Base-by-base conservation (phyloP, 306 rosid species). In the Cucumis cinereus region DNA sequence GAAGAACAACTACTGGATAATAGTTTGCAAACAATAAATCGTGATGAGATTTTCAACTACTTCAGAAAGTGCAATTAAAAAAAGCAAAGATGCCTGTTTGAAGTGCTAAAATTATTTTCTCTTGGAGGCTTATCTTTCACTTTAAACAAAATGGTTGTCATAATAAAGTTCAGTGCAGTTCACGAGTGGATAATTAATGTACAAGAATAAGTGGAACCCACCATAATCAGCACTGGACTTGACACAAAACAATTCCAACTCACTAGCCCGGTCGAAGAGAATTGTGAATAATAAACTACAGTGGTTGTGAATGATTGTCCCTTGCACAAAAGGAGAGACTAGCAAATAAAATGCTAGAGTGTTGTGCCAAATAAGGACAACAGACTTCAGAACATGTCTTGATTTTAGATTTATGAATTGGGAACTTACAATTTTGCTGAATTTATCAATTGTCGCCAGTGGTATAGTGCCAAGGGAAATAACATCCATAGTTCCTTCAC, bases 381-480 rank as follows among this genome's bases (percentile, higher is more conserved):
- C 59, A 26, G 40, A 7, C 75, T 47, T 49, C 8, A 26, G 23
- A 71, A 71, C 16, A 2, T 15, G 33, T 23, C 35, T 69, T 43
- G 23, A 14, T 10, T 47, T 16, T 47, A 64, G 73, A 45, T 45
- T 78, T 75, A 22, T 49, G 53, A 58, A 9, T 62, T 45, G 40
- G 62, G 73, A 83, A 83, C 95, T 89, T 87, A 94, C 99, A 72
- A 77, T 80, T 85, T 92, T 90, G 88, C 57, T 89, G 84, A 90
- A 89, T 89, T 89, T 92, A 87, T 94, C 99, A 38, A 94, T 90
- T 59, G 97, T 89, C 83, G 91, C 85, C 81, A 92, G 81, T 14
- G 99, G 91, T 77, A 94, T 92, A 28, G 97, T 90, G 81, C 99
- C 99, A 75, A 92, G 91, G 52, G 90, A 77, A 83, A 92, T 88